Evolutionary conservation across 2,329 filamentous ascomycete species (phyloP), one percentile per base, ranked within the genome.

Genomic region (Escovopsis weberi): DNA sequence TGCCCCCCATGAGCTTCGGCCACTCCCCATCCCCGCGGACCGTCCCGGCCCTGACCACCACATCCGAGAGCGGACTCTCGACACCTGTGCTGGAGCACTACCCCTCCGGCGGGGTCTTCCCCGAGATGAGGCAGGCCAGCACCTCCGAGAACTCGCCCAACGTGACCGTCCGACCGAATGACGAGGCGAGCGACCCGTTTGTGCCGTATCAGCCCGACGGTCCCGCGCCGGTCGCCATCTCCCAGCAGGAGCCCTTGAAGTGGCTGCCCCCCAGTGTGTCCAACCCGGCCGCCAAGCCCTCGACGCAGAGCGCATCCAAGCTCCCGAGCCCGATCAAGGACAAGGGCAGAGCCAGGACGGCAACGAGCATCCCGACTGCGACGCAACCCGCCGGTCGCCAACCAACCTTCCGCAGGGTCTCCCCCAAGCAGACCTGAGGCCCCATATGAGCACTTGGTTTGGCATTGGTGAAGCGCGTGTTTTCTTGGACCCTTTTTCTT

Each of bases 151-250:
- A 56, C 43, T 61, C 64, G 3, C 58, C 59, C 2, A 54, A 53
- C 10, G 53, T 55, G 7, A 45, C 53, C 5, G 43, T 55, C n/a
- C 52, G 58, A 26, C 43, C 51, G 12, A 50, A 47, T 33, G 48
- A 45, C 23, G 53, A 58, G 36, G 37, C 43, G 3, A 40, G 48
- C 2, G 65, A 70, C 40, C 51, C 69, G 19, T 77, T 77, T 46
- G 60, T 77, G 23, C 64, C 64, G 0, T 76, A 75, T 47, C 69
- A 76, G 45, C 72, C 74, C 0, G 66, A 72, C n/a, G 74, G 72
- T 0, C 67, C 70, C 1, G 46, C 59, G 0, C 62, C 72, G 1
- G 53, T 57, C 4, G 41, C 64, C 1, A 47, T 66, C 12, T 50
- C 58, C 6, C 58, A 58, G 30, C 54, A 60, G 28, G 64, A 66